These are phyloP conservation scores for Cylindrodendrum hubeiense DNA, from an alignment of 2,329 filamentous ascomycete species.

Conservation along the genomic window DNA sequence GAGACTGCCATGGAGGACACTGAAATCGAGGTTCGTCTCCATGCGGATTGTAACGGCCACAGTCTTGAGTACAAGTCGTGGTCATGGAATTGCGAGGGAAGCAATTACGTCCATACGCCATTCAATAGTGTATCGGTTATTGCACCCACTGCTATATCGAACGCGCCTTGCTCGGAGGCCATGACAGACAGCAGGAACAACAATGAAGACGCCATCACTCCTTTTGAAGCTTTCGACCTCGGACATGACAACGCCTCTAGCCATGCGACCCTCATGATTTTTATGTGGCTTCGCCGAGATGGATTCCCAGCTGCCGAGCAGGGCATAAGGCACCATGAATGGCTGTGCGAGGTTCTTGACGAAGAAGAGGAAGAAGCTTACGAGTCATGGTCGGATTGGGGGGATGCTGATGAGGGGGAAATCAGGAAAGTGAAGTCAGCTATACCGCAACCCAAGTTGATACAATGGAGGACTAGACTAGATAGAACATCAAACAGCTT, in stretches of 20 bases:
- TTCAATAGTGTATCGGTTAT: background rate
- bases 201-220: background rate
- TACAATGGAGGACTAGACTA: background rate
- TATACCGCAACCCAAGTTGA: background rate
- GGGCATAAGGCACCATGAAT: conserved; percentile 11
- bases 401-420: background rate
- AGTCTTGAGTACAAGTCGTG: background rate
- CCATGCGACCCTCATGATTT: background rate
- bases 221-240: background rate
- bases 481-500: background rate
- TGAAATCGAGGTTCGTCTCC: conserved; percentile 5
- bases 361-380: background rate
- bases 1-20: background rate
- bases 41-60: background rate
- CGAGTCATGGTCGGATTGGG: background rate
- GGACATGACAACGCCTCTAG: conserved; percentile 1
- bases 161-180: background rate
- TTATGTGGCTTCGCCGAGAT: conserved; percentile 12
- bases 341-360: background rate
- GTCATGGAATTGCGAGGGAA: background rate
- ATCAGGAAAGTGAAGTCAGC: background rate
- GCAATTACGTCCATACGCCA: background rate
- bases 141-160: too few species aligned
- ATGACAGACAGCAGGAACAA: background rate
- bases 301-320: conserved; percentile 8